Conservation (phyloP, 2,329 filamentous ascomycete genomes). For the Apiospora malaysiana region DNA sequence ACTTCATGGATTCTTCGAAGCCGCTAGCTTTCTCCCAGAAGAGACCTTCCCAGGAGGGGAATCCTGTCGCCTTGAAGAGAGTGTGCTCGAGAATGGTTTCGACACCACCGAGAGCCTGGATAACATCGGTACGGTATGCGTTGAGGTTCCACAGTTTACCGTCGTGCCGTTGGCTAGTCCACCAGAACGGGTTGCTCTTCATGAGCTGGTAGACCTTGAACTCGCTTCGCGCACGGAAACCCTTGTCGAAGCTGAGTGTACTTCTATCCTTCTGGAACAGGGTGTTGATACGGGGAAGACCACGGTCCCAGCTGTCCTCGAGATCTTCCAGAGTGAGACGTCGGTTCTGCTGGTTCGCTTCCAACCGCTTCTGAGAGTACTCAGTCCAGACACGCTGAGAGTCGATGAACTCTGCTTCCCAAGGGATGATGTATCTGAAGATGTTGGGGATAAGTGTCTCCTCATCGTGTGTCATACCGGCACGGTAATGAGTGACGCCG, state of each 20-base stretch:
- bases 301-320: slow-evolving; percentile 98
- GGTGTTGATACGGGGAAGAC: slow-evolving; percentile 96
- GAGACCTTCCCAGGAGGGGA: slow-evolving; percentile 93
- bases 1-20: slow-evolving; percentile 80
- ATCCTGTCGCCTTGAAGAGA: slow-evolving; percentile 94
- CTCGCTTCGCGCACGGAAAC: slow-evolving; percentile 91
- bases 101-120: slow-evolving; percentile 93
- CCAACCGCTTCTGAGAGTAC: slow-evolving; percentile 95
- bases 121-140: slow-evolving; percentile 94
- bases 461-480: slow-evolving; percentile 97
- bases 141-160: slow-evolving; percentile 98
- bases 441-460: slow-evolving; percentile 98
- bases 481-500: slow-evolving; percentile 94
- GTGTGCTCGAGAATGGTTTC: slow-evolving; percentile 98
- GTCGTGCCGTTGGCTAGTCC: slow-evolving; percentile 96
- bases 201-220: slow-evolving; percentile 99
- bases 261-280: slow-evolving; percentile 98
- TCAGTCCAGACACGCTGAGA: slow-evolving; percentile 99
- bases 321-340: slow-evolving; percentile 93
- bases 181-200: slow-evolving; percentile 99
- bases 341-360: slow-evolving; percentile 96
- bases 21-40: slow-evolving; percentile 77
- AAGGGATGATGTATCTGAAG: slow-evolving; percentile 98
- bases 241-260: slow-evolving; percentile 97
- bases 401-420: slow-evolving; percentile 99